These are phyloP conservation scores for Diatrype stigma DNA, from an alignment of 2,329 filamentous ascomycete genomes.

Conservation along the genomic window DNA sequence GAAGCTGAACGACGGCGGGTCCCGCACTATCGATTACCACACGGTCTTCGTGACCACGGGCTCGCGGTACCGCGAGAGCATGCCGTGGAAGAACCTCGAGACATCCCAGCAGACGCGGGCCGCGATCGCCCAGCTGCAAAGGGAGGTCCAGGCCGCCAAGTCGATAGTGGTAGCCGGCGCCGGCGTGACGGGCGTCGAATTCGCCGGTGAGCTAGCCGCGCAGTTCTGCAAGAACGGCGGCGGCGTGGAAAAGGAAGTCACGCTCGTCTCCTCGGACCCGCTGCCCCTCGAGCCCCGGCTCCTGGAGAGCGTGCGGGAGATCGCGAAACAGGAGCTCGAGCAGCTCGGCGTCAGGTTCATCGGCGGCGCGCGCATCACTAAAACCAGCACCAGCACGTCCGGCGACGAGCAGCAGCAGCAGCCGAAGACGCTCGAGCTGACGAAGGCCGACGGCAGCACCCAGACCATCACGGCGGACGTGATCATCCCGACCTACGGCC, in stretches of 20 bases:
- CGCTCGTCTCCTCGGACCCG: constrained; percentile 35
- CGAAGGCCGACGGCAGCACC: constrained; percentile 27
- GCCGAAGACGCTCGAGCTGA: constrained; percentile 31
- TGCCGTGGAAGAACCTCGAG: constrained; percentile 47
- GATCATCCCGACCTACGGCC: constrained; percentile 44
- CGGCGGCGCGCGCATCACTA: constrained; percentile 33
- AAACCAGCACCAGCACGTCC: constrained; percentile 3
- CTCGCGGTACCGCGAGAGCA: constrained; percentile 34
- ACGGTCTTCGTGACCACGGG: constrained; percentile 54
- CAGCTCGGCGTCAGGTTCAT: constrained; percentile 41
- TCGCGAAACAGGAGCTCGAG: constrained; percentile 35
- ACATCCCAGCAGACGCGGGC: constrained; percentile 39
- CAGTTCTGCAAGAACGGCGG: constrained; percentile 39
- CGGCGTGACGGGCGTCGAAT: constrained; percentile 47
- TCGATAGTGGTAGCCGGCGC: constrained; percentile 50
- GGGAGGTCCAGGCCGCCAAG: constrained; percentile 36
- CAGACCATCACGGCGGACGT: constrained; percentile 38
- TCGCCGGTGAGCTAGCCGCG: constrained; percentile 47
- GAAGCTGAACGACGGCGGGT: constrained; percentile 27
- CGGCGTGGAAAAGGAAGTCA: constrained; percentile 44
- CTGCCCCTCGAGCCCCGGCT: constrained; percentile 34
- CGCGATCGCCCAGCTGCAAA: constrained; percentile 32
- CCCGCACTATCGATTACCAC: constrained; percentile 43
- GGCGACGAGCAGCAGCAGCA: constrained; percentile 11
- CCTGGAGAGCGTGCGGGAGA: constrained; percentile 34